Percentiles rank a stretch among this genome's conserved stretches.
Evolutionary conservation across 192 early-diverging fungal genomes (phyloP).

Genomic region (Neocallimastix lanati): DNA sequence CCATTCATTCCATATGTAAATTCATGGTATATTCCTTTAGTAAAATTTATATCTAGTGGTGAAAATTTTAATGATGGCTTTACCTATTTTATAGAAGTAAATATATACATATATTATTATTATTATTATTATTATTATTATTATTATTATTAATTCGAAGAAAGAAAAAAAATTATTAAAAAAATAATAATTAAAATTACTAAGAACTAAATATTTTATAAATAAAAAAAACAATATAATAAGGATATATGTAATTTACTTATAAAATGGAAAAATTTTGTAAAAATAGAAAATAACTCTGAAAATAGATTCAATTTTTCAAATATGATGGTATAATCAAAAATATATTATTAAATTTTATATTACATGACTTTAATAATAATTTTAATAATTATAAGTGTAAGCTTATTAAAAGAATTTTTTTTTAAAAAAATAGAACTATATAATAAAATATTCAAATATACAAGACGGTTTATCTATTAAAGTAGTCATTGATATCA

Average conservation of each 20-base stretch:
- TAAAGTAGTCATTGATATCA: slow-evolving; percentile 6
- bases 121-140: neutral
- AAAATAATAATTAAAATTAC: too few relatives aligned
- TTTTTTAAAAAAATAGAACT: too few relatives aligned
- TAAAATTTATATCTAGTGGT: slow-evolving; percentile 25
- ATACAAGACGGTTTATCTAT: neutral
- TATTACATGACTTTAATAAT: too few relatives aligned
- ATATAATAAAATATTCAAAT: neutral
- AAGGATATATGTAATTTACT: slow-evolving; percentile 48
- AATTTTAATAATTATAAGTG: too few relatives aligned
- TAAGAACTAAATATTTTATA: too few relatives aligned
- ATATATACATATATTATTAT: too few relatives aligned
- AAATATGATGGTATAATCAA: slow-evolving; percentile 18
- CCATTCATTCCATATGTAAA: slow-evolving; percentile 37
- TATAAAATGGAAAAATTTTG: slow-evolving; percentile 36
- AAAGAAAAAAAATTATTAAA: too few relatives aligned
- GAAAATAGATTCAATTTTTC: slow-evolving; percentile 18
- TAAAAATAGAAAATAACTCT: slow-evolving; percentile 8
- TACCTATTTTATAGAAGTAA: slow-evolving; percentile 52
- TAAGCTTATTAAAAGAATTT: too few relatives aligned
- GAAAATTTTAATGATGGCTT: slow-evolving; percentile 31
- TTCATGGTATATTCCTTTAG: slow-evolving; percentile 39
- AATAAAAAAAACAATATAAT: too few relatives aligned
- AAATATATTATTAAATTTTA: too few relatives aligned
- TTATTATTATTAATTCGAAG: too few relatives aligned